phyloP scores from a whole-genome alignment of 306 rosid species.

The Cucurbita moschata region DNA sequence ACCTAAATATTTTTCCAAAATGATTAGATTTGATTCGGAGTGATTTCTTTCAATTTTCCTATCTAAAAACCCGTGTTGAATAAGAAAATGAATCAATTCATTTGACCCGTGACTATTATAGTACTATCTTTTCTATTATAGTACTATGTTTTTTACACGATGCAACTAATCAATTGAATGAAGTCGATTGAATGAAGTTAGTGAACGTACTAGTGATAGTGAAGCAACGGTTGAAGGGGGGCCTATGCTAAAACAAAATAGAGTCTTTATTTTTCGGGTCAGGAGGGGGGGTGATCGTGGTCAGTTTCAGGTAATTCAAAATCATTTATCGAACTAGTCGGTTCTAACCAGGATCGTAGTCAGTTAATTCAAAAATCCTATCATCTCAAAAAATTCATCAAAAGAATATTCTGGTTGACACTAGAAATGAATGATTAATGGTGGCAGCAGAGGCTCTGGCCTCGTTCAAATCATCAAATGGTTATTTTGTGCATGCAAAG shows the following conservation, averaged over 20 bases:
- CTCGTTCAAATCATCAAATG: not conserved
- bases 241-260: not conserved
- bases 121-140: too few relatives aligned
- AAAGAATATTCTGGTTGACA: not conserved
- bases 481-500: not conserved
- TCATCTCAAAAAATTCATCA: not conserved
- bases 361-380: not conserved
- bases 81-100: too few relatives aligned
- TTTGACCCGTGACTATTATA: too few relatives aligned
- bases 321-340: not conserved
- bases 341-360: not conserved
- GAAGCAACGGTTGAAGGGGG: not conserved
- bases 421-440: not conserved
- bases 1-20: too few relatives aligned
- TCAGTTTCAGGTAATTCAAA: not conserved
- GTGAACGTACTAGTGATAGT: not conserved
- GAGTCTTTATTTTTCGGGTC: not conserved
- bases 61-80: too few relatives aligned
- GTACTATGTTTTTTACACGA: not conserved
- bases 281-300: not conserved
- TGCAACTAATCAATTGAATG: not conserved
- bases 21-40: too few relatives aligned
- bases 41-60: too few relatives aligned
- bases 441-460: not conserved
- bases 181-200: not conserved